Conservation (phyloP, 108 stramenopile genomes). For the Pseudonitzschia delicatissima region DNA sequence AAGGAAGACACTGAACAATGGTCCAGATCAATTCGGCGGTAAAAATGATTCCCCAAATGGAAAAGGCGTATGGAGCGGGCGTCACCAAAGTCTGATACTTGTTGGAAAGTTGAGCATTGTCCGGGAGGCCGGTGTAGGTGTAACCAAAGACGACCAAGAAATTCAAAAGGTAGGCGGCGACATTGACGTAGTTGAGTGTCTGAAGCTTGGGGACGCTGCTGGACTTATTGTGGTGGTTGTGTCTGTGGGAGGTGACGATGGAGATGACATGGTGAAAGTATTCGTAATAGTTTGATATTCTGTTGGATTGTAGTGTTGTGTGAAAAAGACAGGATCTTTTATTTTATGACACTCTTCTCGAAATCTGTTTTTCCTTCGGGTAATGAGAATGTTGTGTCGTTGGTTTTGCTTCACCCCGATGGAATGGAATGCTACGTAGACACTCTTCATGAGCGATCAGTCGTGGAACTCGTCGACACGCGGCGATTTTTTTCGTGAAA, state of each 20-base stretch:
- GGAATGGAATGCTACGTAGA: too few species aligned
- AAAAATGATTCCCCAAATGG: slow-evolving; percentile 85
- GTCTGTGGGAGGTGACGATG: neutral
- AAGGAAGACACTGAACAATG: slow-evolving; percentile 43
- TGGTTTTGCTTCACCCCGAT: too few species aligned
- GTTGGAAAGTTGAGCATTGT: slow-evolving; percentile 52
- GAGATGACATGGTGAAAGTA: neutral
- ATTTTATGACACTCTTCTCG: too few species aligned
- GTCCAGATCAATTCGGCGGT: slow-evolving; percentile 59
- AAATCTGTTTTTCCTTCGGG: too few species aligned
- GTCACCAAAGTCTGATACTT: slow-evolving; percentile 88
- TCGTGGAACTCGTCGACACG: too few species aligned
- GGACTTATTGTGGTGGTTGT: too few species aligned
- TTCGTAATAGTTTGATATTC: neutral
- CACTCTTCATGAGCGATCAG: too few species aligned
- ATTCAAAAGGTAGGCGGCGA: slow-evolving; percentile 64
- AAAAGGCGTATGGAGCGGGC: slow-evolving; percentile 63
- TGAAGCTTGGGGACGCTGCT: neutral
- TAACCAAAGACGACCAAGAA: slow-evolving; percentile 57
- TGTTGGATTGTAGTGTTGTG: neutral
- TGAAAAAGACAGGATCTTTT: too few species aligned
- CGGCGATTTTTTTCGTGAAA: too few species aligned
- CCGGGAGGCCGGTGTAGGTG: slow-evolving; percentile 33
- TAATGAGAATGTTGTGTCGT: too few species aligned
- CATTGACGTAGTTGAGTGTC: slow-evolving; percentile 53